These are phyloP conservation scores for Mortierella sp. DNA, from an alignment of 371 early-diverging fungal genomes.

Conservation along the genomic window DNA sequence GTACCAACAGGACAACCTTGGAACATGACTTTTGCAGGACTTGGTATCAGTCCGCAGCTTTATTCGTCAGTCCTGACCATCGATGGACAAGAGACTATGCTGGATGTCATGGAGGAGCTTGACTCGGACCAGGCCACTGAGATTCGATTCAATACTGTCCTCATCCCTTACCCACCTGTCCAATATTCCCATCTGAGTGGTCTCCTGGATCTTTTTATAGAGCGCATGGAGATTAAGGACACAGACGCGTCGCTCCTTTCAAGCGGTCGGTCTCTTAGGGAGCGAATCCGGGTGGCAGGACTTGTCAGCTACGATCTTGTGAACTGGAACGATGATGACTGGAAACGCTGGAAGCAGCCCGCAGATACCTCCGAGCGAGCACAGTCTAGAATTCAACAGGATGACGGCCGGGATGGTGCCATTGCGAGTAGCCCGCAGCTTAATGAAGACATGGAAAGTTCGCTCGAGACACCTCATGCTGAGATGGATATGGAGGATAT, in stretches of 20 bases:
- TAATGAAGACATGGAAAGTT: not conserved
- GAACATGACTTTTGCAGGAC: constrained; percentile 54
- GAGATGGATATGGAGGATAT: constrained; percentile 33
- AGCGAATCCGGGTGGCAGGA: constrained; percentile 54
- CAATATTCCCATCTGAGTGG: constrained; percentile 37
- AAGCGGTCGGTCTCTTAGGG: constrained; percentile 17
- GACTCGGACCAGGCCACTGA: constrained; percentile 24
- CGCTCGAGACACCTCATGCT: constrained; percentile 8
- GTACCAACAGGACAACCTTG: constrained; percentile 78
- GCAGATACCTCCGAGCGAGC: not conserved
- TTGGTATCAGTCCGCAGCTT: constrained; percentile 27
- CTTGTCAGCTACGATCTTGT: constrained; percentile 62
- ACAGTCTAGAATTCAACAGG: not conserved
- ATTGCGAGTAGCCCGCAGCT: constrained; percentile 8
- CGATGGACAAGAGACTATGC: not conserved
- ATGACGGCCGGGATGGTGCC: constrained; percentile 3
- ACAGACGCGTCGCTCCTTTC: not conserved
- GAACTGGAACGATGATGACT: constrained; percentile 64
- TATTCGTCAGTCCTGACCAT: not conserved
- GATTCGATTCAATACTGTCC: constrained; percentile 38
- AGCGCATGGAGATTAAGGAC: constrained; percentile 42
- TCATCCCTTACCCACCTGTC: constrained; percentile 44
- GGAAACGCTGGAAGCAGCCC: constrained; percentile 57
- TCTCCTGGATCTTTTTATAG: constrained; percentile 38
- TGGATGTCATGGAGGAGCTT: constrained; percentile 6